These are phyloP conservation scores for Ananas comosus DNA, from an alignment of 176 grass and related monocot species.

Conservation along the genomic window DNA sequence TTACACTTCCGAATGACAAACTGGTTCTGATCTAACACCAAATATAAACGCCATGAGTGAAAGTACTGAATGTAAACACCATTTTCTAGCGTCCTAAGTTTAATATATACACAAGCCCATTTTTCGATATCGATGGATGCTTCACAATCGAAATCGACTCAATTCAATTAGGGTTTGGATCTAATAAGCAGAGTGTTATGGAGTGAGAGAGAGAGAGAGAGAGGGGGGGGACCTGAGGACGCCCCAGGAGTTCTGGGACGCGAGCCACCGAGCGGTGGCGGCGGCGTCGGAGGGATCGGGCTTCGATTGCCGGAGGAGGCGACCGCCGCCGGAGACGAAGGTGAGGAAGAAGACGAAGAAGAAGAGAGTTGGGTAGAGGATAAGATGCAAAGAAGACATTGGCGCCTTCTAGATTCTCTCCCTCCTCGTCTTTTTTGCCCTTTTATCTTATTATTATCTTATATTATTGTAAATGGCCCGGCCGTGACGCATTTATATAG, in stretches of 20 bases:
- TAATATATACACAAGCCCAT: too few species aligned
- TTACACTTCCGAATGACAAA: too few species aligned
- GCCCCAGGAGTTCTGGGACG: constrained; percentile 78
- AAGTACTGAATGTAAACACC: too few species aligned
- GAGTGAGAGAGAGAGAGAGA: neutral
- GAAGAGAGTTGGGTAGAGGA: constrained; percentile 3
- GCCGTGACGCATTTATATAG: too few species aligned
- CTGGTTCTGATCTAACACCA: too few species aligned
- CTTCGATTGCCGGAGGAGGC: constrained; percentile 32
- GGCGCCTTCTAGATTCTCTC: neutral
- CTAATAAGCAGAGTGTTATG: neutral
- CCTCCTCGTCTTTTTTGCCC: too few species aligned
- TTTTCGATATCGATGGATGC: too few species aligned
- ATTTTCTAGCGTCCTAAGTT: too few species aligned
- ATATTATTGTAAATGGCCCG: too few species aligned
- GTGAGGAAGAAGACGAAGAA: constrained; percentile 17
- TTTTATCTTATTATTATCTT: too few species aligned
- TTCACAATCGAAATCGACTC: neutral
- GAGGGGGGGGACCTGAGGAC: constrained; percentile 50
- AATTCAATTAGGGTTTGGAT: neutral
- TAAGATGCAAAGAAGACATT: neutral
- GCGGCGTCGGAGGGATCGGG: constrained; percentile 50
- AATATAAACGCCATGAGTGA: too few species aligned
- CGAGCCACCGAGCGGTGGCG: constrained; percentile 73
- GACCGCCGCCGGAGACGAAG: constrained; percentile 12